Base-by-base conservation (phyloP, 768 basidiomycete species). In the Russula ochroleuca region DNA sequence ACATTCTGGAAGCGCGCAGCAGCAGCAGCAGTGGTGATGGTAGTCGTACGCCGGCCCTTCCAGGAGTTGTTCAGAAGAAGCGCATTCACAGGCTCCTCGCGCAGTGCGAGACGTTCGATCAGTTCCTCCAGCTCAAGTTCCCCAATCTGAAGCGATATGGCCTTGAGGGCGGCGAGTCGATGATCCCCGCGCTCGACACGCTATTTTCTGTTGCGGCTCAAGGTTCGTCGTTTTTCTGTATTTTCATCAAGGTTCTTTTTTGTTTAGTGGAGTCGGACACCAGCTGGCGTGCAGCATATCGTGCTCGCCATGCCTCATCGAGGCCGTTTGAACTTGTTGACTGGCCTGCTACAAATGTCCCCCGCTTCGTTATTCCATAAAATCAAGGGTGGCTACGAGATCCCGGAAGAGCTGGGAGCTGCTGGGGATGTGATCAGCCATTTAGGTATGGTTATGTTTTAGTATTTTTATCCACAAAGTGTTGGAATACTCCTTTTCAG, bases 351-450 rank as follows among this genome's bases (percentile, higher is more conserved):
- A 5, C 76, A 83, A 68, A 86, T 80, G 65, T 79, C 86, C 0
- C 83, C 87, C 8, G 79, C 83, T 2, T 83, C 86, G 0, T 76
- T 96, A 17, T 94, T 96, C 73, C 83, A 90, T 73, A 97, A 96
- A 76, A 88, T 94, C 63, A 91, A 85, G 71, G 92, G 92, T 0
- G 87, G 86, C 1, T 81, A 75, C 17, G 92, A 94, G 71, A 72
- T 83, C 25, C 83, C 90, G 0, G 85, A 86, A 63, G 83, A 82
- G 5, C 74, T 87, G 2, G 83, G 80, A 9, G 85, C 82, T 3
- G 83, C 85, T 25, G 94, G 92, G 13, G 94, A 96, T 70, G 94
- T 96, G 1, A 79, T 96, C 62, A 92, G 90, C 70, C 94, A 96
- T 75, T 76, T 96, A 37, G 78, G 87, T 88, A 51, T 7, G 78